A percentile compares a stretch with the other conserved stretches of the same genome.
Conservation (phyloP, 2,329 filamentous ascomycete genomes). For the Teratosphaeriaceae sp. region DNA sequence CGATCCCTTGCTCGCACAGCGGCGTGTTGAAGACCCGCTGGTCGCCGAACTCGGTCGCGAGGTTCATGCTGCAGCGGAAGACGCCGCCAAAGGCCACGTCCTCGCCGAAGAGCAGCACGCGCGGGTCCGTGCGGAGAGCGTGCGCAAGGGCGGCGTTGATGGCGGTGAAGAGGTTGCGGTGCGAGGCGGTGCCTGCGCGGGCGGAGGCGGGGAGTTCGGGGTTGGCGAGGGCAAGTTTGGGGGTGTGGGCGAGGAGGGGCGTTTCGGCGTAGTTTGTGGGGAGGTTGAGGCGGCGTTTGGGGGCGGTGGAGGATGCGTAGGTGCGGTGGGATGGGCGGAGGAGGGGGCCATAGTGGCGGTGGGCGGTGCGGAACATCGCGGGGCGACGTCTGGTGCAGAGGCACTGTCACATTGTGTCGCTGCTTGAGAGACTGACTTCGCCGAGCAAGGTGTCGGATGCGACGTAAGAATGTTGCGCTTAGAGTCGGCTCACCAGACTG, state of each 20-base stretch:
- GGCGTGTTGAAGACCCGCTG: conserved; percentile 96
- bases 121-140: conserved; percentile 75
- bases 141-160: conserved; percentile 85
- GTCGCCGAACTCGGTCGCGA: conserved; percentile 78
- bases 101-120: conserved; percentile 87
- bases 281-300: conserved; percentile 63
- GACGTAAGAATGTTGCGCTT: too few species aligned
- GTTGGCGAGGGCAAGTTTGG: conserved; percentile 63
- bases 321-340: not conserved
- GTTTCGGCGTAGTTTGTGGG: conserved; percentile 83
- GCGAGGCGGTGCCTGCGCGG: conserved; percentile 55
- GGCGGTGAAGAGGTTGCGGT: conserved; percentile 89
- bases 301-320: conserved; percentile 49
- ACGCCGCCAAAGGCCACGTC: conserved; percentile 97
- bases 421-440: too few species aligned
- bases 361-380: not conserved
- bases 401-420: too few species aligned
- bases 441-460: too few species aligned
- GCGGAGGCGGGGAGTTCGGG: conserved; percentile 55
- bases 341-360: not conserved
- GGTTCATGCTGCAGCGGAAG: conserved; percentile 78
- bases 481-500: too few species aligned
- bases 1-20: conserved; percentile 85
- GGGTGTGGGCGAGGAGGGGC: conserved; percentile 71
- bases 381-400: too few species aligned